Conservation (phyloP, 768 basidiomycete genomes). For the Sarcomyxa edulis region DNA sequence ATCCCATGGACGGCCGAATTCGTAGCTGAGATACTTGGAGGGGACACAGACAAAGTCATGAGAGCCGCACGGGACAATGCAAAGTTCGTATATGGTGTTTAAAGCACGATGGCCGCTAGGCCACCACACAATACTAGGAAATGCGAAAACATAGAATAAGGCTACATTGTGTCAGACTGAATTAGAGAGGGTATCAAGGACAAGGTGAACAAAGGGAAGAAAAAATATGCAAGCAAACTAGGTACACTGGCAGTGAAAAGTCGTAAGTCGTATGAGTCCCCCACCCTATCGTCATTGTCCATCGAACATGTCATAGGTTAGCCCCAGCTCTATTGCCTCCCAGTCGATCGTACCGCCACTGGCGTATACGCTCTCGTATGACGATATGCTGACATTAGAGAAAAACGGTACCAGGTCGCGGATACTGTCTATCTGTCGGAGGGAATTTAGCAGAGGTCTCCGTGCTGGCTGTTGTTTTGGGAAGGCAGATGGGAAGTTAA, state of each 20-base stretch:
- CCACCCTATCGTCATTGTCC: constrained; percentile 30
- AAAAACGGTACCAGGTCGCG: constrained; percentile 89
- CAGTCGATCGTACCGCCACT: constrained; percentile 82
- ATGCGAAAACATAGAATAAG: too few species aligned
- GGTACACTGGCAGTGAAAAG: constrained; percentile 1
- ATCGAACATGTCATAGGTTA: constrained; percentile 91
- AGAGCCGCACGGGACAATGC: constrained; percentile 62
- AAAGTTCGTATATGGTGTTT: constrained; percentile 51
- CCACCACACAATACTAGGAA: too few species aligned
- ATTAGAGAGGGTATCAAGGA: too few species aligned
- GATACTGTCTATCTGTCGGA: constrained; percentile 79
- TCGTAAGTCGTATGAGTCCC: neutral
- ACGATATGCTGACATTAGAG: constrained; percentile 79
- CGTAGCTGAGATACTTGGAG: constrained; percentile 44
- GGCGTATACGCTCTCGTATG: constrained; percentile 88
- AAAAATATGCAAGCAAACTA: constrained; percentile 4
- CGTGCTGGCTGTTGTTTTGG: constrained; percentile 50
- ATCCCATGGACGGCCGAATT: constrained; percentile 83
- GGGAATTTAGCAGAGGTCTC: constrained; percentile 61
- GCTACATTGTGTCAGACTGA: too few species aligned
- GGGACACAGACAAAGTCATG: constrained; percentile 52
- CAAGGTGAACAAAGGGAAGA: too few species aligned
- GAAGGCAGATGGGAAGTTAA: constrained; percentile 20
- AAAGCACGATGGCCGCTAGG: too few species aligned
- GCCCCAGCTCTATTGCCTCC: constrained; percentile 77